phyloP scores from a whole-genome alignment of 2,329 filamentous ascomycete genomes.

The Arthrobotrys megalospora region DNA sequence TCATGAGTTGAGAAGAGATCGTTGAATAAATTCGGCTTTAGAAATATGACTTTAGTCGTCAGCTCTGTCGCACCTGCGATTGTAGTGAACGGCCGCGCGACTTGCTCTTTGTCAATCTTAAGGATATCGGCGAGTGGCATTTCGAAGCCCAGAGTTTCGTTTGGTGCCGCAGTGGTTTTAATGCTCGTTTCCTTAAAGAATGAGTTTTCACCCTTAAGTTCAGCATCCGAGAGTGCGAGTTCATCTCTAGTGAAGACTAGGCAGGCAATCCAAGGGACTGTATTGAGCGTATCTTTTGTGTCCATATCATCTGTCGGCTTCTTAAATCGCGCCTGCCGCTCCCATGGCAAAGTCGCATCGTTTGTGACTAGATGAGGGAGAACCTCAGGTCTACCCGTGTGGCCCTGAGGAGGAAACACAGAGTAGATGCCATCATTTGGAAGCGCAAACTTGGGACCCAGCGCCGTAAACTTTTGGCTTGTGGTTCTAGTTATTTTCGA shows the following conservation, averaged over 20 bases:
- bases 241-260: slow-evolving; percentile 68
- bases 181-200: slow-evolving; percentile 56
- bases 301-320: slow-evolving; percentile 33
- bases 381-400: slow-evolving; percentile 65
- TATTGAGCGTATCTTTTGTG: slow-evolving; percentile 59
- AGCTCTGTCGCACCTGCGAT: slow-evolving; percentile 38
- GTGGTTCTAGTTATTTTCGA: slow-evolving; percentile 37
- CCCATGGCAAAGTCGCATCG: slow-evolving; percentile 70
- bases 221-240: slow-evolving; percentile 64
- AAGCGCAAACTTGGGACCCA: slow-evolving; percentile 67
- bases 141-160: slow-evolving; percentile 63
- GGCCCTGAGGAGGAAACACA: slow-evolving; percentile 68
- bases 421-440: slow-evolving; percentile 66
- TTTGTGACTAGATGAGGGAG: slow-evolving; percentile 70
- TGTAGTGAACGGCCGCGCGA: slow-evolving; percentile 16
- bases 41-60: slow-evolving; percentile 65
- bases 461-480: slow-evolving; percentile 66
- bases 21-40: slow-evolving; percentile 64
- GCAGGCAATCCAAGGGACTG: slow-evolving; percentile 69
- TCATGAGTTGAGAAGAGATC: slow-evolving; percentile 63
- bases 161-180: slow-evolving; percentile 60
- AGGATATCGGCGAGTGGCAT: slow-evolving; percentile 48
- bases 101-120: slow-evolving; percentile 27
- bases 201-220: slow-evolving; percentile 43
- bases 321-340: slow-evolving; percentile 64